phyloP scores from a whole-genome alignment of 1,284 basidiomycete species.

The Tilletia caries region DNA sequence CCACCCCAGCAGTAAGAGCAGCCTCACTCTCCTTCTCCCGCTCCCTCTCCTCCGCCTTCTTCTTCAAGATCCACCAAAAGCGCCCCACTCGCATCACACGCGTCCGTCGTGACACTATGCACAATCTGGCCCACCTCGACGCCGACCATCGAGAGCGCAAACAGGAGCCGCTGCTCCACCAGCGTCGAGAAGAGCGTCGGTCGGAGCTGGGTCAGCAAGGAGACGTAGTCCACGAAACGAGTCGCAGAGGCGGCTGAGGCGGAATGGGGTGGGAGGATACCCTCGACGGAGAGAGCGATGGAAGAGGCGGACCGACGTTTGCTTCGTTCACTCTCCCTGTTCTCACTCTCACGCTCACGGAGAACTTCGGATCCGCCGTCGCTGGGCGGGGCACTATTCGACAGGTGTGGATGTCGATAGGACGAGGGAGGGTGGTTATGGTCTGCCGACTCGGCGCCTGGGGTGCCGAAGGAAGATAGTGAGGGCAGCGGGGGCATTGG shows the following conservation, averaged over 20 bases:
- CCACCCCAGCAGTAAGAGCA: constrained; percentile 10
- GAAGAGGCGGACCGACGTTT: constrained; percentile 79
- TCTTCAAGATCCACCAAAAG: constrained; percentile 92
- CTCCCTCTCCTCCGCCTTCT: constrained; percentile 68
- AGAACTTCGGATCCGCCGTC: not conserved
- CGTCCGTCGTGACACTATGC: constrained; percentile 83
- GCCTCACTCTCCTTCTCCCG: constrained; percentile 41
- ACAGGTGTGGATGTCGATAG: not conserved
- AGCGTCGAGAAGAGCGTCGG: constrained; percentile 77
- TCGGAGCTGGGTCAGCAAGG: constrained; percentile 59
- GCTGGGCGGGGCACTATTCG: not conserved
- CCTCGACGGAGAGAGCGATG: constrained; percentile 47
- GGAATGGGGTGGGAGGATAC: constrained; percentile 18
- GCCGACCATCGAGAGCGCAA: constrained; percentile 71
- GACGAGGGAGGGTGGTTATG: not conserved
- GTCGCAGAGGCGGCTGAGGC: not conserved
- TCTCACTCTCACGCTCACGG: not conserved
- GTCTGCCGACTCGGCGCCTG: not conserved
- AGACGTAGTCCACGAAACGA: not conserved
- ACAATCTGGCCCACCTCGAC: constrained; percentile 91
- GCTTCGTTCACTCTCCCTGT: not conserved
- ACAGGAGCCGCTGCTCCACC: constrained; percentile 74
- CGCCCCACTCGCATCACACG: constrained; percentile 88
- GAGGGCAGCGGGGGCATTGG: not conserved
- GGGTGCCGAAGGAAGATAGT: not conserved